Conservation (phyloP, 805 yeast species). For the Barnettozyma californica region DNA sequence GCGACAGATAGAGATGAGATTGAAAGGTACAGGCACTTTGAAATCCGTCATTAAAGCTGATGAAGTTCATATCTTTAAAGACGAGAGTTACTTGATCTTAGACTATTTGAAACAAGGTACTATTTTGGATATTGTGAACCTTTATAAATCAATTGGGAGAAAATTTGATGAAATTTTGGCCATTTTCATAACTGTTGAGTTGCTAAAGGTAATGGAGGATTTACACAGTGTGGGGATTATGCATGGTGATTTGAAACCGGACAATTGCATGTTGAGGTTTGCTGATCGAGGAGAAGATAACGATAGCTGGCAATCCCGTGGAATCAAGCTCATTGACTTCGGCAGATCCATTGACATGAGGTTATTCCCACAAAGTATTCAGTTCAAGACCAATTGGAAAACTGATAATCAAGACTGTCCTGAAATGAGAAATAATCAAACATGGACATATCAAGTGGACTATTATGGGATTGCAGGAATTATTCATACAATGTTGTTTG, state of each 20-base stretch:
- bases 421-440: constrained; percentile 51
- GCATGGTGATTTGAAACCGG: constrained; percentile 85
- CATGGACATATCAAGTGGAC: constrained; percentile 81
- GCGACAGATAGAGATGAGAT: constrained; percentile 45
- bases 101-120: constrained; percentile 55
- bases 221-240: constrained; percentile 65
- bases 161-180: constrained; percentile 56
- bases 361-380: constrained; percentile 43
- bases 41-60: constrained; percentile 45
- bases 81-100: constrained; percentile 24
- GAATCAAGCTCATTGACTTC: constrained; percentile 69
- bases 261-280: constrained; percentile 74
- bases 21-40: constrained; percentile 24
- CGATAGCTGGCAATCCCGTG: constrained; percentile 46
- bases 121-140: constrained; percentile 59
- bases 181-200: constrained; percentile 58
- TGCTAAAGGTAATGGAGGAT: constrained; percentile 51
- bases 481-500: constrained; percentile 69
- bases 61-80: constrained; percentile 38
- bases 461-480: constrained; percentile 78
- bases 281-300: constrained; percentile 27
- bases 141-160: constrained; percentile 31
- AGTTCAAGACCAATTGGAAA: constrained; percentile 56
- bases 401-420: constrained; percentile 68
- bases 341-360: constrained; percentile 74